Conservation (phyloP, 176 grass and related monocot species). For the Coix lacrymajobi region DNA sequence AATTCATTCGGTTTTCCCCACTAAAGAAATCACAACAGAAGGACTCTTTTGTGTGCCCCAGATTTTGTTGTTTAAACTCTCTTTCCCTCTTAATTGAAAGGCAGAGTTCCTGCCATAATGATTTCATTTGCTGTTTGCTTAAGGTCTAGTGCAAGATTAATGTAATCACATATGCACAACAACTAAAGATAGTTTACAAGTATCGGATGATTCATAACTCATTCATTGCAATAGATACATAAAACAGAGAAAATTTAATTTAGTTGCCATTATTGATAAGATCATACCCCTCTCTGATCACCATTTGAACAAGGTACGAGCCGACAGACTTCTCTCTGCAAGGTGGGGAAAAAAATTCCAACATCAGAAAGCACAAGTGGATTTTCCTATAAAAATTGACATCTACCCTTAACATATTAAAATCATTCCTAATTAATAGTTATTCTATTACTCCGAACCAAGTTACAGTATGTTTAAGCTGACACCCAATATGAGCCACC, state of each 20-base stretch:
- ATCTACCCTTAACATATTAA: not conserved
- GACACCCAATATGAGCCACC: too few relatives aligned
- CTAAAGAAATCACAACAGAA: not conserved
- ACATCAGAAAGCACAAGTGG: not conserved
- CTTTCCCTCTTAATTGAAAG: not conserved
- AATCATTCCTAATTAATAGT: not conserved
- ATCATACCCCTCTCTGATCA: conserved; percentile 84
- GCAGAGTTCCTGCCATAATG: not conserved
- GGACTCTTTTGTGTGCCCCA: not conserved
- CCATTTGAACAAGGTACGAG: conserved; percentile 59
- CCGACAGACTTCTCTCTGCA: conserved; percentile 86
- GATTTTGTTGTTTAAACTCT: not conserved
- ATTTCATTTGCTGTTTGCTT: not conserved
- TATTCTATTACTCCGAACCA: not conserved
- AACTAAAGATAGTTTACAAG: not conserved
- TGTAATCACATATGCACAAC: not conserved
- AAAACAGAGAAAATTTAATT: not conserved
- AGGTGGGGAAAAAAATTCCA: conserved; percentile 10
- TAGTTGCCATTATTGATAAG: conserved; percentile 10
- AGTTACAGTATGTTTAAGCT: too few relatives aligned
- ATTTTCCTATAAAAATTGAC: not conserved
- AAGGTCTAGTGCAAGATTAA: conserved; percentile 7
- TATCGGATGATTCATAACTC: not conserved
- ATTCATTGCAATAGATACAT: not conserved
- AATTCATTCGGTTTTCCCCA: not conserved